These are phyloP conservation scores for Globisporangium middletonii DNA, from an alignment of 352 stramenopile species.

Conservation along the genomic window DNA sequence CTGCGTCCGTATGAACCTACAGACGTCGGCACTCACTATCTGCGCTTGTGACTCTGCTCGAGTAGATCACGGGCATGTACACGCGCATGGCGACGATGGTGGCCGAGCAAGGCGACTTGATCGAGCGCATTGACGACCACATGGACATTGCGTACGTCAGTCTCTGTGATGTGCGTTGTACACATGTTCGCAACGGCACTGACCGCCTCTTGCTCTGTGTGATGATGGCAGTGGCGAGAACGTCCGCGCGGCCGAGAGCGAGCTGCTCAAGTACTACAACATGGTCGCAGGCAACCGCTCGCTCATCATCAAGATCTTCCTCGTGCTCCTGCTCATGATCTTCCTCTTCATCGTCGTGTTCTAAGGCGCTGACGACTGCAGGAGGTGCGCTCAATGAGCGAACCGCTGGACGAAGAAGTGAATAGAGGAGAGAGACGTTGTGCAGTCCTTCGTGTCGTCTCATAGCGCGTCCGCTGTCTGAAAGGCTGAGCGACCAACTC, in stretches of 20 bases:
- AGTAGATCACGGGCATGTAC: slow-evolving; percentile 83
- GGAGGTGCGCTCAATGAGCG: too few species aligned
- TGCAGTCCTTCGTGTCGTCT: too few species aligned
- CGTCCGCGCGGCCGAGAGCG: slow-evolving; percentile 60
- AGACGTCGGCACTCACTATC: too few species aligned
- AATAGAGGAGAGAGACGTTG: too few species aligned
- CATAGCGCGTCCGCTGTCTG: too few species aligned
- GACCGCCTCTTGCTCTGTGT: not conserved
- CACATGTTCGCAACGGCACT: too few species aligned
- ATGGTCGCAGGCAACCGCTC: slow-evolving; percentile 77
- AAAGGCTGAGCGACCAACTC: slow-evolving; percentile 6
- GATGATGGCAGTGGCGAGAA: slow-evolving; percentile 53
- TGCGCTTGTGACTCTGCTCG: too few species aligned
- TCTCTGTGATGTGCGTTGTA: not conserved
- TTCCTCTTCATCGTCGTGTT: slow-evolving; percentile 78
- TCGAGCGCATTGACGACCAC: slow-evolving; percentile 80
- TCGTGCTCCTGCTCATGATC: slow-evolving; percentile 76
- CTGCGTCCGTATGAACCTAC: too few species aligned
- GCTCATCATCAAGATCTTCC: slow-evolving; percentile 84
- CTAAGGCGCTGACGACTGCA: not conserved
- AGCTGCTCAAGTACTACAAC: slow-evolving; percentile 81
- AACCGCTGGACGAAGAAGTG: too few species aligned
- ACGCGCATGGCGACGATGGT: slow-evolving; percentile 83
- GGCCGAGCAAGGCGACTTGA: slow-evolving; percentile 71
- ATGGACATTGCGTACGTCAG: slow-evolving; percentile 78